Evolutionary conservation across 805 yeast genomes (phyloP), one percentile per base, ranked within the genome.

Genomic region (Zygotorulaspora chibaensis): DNA sequence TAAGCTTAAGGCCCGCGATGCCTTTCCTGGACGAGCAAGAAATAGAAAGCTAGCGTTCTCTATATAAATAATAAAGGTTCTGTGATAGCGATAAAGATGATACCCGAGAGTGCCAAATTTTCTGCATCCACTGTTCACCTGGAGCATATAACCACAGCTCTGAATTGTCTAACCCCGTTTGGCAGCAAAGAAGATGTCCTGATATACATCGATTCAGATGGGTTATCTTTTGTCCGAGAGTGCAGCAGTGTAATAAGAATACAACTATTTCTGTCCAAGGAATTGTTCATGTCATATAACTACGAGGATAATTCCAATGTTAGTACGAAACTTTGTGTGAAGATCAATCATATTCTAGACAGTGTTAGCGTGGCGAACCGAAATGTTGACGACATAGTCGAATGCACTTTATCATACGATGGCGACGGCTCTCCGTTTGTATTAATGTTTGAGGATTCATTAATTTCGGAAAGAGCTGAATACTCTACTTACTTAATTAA

Each of bases 391-490:
- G 68, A 63, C 41, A 55, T 58, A 9, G 58, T 73, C 1, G 76
- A 74, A 46, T 77, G 82, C 51, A 73, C 80, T 7, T 48, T 81
- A 45, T 70, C 75, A 16, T 77, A 75, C 54, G 62, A 69, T 37
- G 77, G 78, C 0, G 58, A 66, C 7, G 83, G 82, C 0, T 57
- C 71, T 8, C 83, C 83, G 0, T 79, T 83, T 53, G 68, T 75
- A 0, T 48, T 83, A 16, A 72, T 75, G 3, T 81, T 80, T 61
- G 81, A 79, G 53, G 83, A 79, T 42, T 58, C 65, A 1, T 65
- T 75, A 47, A 71, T 81, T 46, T 69, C 73, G 1, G 85, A 83
- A 51, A 63, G 73, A 34, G 82, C 84, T 48, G 82, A 79, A 50
- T 69, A 83, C 40, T 62, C 73, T 1, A 79, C 85, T 0, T 71